Conservation (phyloP, 208 protist species). For the Plasmodiophora brassicae region DNA sequence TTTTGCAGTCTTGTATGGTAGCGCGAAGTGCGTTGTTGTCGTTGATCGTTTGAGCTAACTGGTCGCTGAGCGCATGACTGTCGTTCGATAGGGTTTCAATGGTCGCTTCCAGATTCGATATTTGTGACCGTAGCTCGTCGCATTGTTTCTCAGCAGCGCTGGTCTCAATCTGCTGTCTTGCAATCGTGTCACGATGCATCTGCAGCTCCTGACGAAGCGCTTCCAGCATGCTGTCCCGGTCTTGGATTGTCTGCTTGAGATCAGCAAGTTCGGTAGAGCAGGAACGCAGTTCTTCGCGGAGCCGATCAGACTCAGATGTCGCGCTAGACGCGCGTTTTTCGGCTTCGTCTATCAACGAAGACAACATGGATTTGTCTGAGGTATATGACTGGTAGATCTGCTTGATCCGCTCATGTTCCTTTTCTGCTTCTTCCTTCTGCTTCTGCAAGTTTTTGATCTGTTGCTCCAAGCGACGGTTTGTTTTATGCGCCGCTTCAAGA, state of each 20-base stretch:
- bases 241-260: background rate
- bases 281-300: background rate
- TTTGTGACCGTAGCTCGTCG: background rate
- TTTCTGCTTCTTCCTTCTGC: background rate
- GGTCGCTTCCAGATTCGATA: background rate
- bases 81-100: background rate
- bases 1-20: background rate
- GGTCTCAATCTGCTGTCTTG: background rate
- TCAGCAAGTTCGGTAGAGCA: background rate
- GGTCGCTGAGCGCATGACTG: background rate
- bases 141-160: background rate
- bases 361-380: background rate
- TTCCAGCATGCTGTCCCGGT: background rate
- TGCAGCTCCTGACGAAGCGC: background rate
- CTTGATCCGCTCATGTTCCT: background rate
- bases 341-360: background rate
- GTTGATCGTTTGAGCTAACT: background rate
- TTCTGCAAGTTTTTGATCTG: background rate
- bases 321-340: background rate
- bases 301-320: background rate
- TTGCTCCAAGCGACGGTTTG: background rate
- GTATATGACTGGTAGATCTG: constrained; percentile 21
- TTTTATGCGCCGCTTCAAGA: background rate
- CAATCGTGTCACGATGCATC: background rate
- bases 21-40: background rate